Evolutionary conservation across 305 asterid species (phyloP), one percentile per base, ranked within the genome.

Genomic region (Fraxinus latifolia): DNA sequence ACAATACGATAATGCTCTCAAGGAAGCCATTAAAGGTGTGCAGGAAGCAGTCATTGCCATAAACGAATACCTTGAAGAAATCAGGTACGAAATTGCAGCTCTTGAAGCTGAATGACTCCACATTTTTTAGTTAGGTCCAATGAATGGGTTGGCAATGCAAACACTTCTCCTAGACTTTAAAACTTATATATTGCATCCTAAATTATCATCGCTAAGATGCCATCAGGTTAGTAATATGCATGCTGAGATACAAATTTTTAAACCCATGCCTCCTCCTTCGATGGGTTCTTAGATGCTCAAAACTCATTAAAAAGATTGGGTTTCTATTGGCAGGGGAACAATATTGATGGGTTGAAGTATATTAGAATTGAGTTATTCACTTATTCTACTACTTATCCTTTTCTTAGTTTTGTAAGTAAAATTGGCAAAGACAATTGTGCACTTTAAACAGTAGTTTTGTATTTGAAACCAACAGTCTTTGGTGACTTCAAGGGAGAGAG

Each of bases 21-120:
- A 90, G 89, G 97, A 91, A 87, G 95, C 98, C 85, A 92, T 95
- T 82, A 88, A 84, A 85, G 95, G 98, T 4, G 89, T 95, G 78
- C 97, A 94, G 81, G 93, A 90, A 86, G 92, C 97, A 3, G 97
- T 95, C 33, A 75, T 86, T 17, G 85, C 89, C 77, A 95, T 95
- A 78, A 95, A 94, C 31, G 98, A 95, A 53, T 85, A 88, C 93
- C 83, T 95, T 86, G 98, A 95, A 87, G 99, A 94, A 91, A 89
- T 94, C 83, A 91, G 96, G 91, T 95, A 95, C 68, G 99, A 95
- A 89, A 95, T 95, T 85, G 97, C 88, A 36, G 93, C 93, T 5
- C 93, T 90, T 78, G 97, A 91, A 82, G 83, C 84, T 2, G 90
- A 89, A 79, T 89, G 87, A 88, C 73, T 25, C 23, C 33, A n/a